Evolutionary conservation across 2,329 filamentous ascomycete genomes (phyloP).

Genomic region (Cladosporium sp.): DNA sequence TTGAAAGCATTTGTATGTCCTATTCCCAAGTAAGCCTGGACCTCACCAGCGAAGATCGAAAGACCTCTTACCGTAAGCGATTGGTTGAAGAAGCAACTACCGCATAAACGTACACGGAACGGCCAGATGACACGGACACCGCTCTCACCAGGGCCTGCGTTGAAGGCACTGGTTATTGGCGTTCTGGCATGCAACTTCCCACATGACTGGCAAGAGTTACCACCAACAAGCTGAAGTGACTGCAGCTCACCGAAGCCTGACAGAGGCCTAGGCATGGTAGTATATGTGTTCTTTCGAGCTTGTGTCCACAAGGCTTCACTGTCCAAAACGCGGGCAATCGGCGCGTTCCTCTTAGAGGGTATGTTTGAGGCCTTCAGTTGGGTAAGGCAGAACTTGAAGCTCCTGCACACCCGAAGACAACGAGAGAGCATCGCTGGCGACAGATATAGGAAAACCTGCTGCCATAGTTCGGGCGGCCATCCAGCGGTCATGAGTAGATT

Average conservation of each 20-base stretch:
- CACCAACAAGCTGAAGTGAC: constrained; percentile 70
- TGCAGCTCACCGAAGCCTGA: constrained; percentile 62
- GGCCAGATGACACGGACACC: constrained; percentile 66
- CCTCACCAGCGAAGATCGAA: background rate
- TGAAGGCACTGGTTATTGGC: constrained; percentile 44
- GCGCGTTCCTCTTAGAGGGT: background rate
- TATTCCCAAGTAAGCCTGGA: constrained; percentile 35
- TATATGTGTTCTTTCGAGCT: constrained; percentile 62
- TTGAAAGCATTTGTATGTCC: constrained; percentile 63
- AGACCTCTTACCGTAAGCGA: constrained; percentile 59
- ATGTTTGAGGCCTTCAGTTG: constrained; percentile 15
- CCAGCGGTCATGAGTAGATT: constrained; percentile 7
- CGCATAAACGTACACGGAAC: constrained; percentile 65
- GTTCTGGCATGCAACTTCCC: constrained; percentile 35
- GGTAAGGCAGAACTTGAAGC: constrained; percentile 28
- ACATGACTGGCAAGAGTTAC: constrained; percentile 65
- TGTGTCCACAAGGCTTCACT: constrained; percentile 67
- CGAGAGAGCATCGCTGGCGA: constrained; percentile 30
- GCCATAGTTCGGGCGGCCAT: constrained; percentile 26
- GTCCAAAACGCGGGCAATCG: constrained; percentile 37
- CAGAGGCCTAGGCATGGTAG: constrained; percentile 66
- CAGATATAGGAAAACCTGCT: constrained; percentile 30
- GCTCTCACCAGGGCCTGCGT: constrained; percentile 57
- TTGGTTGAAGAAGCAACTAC: constrained; percentile 56
- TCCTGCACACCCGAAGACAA: constrained; percentile 29